phyloP scores from a whole-genome alignment of 129 eudicot genomes.

The Artemisia tridentata region DNA sequence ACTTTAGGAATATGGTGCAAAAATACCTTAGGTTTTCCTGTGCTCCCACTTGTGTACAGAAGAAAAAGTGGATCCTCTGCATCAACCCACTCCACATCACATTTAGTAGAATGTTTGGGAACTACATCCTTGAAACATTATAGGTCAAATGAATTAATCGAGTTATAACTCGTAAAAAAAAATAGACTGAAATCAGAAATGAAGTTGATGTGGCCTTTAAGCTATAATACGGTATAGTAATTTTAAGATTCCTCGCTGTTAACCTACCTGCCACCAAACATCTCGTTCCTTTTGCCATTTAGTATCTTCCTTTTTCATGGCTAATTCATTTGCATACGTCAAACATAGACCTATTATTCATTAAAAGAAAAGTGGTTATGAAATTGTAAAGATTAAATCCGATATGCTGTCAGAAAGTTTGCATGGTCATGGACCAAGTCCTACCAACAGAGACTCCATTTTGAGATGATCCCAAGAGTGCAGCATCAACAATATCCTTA shows the following conservation, averaged over 20 bases:
- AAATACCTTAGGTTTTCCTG: constrained; percentile 97
- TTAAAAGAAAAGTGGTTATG: constrained; percentile 16
- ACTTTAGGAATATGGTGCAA: neutral
- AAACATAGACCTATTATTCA: constrained; percentile 65
- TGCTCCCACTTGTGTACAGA: constrained; percentile 98
- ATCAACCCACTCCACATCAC: constrained; percentile 90
- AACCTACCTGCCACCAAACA: constrained; percentile 95
- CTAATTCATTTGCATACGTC: constrained; percentile 82
- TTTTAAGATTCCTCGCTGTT: neutral
- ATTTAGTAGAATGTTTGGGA: constrained; percentile 61
- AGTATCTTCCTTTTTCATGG: constrained; percentile 82
- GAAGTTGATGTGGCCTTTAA: neutral
- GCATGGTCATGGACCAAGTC: constrained; percentile 1
- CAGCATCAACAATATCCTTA: constrained; percentile 80
- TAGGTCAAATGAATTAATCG: constrained; percentile 1
- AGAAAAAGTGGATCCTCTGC: constrained; percentile 98
- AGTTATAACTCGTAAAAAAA: neutral
- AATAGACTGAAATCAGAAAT: neutral
- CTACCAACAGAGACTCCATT: constrained; percentile 64
- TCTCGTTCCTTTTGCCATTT: constrained; percentile 80
- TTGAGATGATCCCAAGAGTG: constrained; percentile 60
- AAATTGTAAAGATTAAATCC: neutral
- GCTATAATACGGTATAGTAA: neutral
- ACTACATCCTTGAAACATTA: constrained; percentile 62
- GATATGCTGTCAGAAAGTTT: neutral